phyloP scores from a whole-genome alignment of 768 basidiomycete species.

The Amanita subjunquillea region DNA sequence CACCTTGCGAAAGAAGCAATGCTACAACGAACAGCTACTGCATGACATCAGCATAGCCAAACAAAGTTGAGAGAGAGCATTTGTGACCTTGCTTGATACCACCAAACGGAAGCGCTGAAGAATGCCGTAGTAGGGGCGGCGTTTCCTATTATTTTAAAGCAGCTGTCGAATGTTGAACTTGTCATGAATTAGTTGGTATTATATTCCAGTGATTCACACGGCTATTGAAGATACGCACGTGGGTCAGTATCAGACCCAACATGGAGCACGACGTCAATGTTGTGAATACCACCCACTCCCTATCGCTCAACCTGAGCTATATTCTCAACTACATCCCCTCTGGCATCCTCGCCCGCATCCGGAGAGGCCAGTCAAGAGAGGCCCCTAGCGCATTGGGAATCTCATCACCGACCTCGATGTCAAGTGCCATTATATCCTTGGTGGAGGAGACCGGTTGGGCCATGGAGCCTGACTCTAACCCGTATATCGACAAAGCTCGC shows the following conservation, averaged over 20 bases:
- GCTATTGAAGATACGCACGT: no score
- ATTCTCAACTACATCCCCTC: slow-evolving; percentile 4
- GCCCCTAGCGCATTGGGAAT: not conserved
- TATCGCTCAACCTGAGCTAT: slow-evolving; percentile 2
- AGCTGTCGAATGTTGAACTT: no score
- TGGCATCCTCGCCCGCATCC: not conserved
- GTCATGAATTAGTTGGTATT: no score
- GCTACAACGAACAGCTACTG: no score
- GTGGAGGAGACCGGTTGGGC: not conserved
- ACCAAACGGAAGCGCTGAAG: no score
- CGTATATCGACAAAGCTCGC: not conserved
- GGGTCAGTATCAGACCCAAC: not conserved
- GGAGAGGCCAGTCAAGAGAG: not conserved
- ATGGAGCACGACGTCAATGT: slow-evolving; percentile 3
- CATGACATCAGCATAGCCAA: no score
- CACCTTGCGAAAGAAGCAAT: no score
- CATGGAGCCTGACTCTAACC: not conserved
- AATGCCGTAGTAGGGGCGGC: no score
- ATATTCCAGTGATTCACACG: no score
- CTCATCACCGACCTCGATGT: not conserved
- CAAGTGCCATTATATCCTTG: slow-evolving; percentile 1
- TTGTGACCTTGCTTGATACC: no score
- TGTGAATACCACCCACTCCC: not conserved
- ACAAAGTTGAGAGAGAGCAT: no score
- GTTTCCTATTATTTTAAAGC: no score